Percentiles rank a stretch among this genome's conserved stretches.
These are phyloP conservation scores for Talaromyces atroroseus DNA, from an alignment of 2,329 filamentous ascomycete genomes.

Conservation along the genomic window DNA sequence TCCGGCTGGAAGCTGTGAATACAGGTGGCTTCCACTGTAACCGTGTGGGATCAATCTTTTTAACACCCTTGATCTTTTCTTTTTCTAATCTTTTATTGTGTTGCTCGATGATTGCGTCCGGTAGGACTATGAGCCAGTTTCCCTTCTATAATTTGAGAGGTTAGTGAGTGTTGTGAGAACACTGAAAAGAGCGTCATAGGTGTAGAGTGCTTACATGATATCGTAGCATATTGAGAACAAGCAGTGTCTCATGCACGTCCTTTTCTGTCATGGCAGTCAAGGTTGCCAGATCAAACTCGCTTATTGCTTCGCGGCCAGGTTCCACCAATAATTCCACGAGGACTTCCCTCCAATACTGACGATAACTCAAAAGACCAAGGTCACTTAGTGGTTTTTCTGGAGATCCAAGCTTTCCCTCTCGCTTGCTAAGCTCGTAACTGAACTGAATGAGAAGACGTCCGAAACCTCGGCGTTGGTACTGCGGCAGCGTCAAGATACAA, in stretches of 20 bases:
- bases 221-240: constrained; percentile 89
- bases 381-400: constrained; percentile 96
- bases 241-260: constrained; percentile 90
- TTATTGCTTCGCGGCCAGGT: constrained; percentile 60
- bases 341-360: constrained; percentile 96
- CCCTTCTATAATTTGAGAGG: constrained; percentile 55
- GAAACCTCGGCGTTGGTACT: constrained; percentile 93
- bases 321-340: constrained; percentile 82
- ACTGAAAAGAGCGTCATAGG: neutral
- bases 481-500: constrained; percentile 92
- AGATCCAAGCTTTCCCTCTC: constrained; percentile 89
- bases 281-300: constrained; percentile 76
- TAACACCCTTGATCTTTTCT: constrained; percentile 70
- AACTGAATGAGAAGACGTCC: constrained; percentile 93
- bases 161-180: neutral
- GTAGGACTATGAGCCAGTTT: constrained; percentile 91
- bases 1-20: constrained; percentile 81
- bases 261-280: constrained; percentile 91
- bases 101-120: constrained; percentile 69
- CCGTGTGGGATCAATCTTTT: constrained; percentile 65
- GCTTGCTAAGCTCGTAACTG: constrained; percentile 92
- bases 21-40: constrained; percentile 96
- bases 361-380: constrained; percentile 85
- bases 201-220: constrained; percentile 58
- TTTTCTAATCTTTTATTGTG: constrained; percentile 69